Base-by-base conservation (phyloP, 1,139 yeast genomes). In the Hyphopichia khmerensis region DNA sequence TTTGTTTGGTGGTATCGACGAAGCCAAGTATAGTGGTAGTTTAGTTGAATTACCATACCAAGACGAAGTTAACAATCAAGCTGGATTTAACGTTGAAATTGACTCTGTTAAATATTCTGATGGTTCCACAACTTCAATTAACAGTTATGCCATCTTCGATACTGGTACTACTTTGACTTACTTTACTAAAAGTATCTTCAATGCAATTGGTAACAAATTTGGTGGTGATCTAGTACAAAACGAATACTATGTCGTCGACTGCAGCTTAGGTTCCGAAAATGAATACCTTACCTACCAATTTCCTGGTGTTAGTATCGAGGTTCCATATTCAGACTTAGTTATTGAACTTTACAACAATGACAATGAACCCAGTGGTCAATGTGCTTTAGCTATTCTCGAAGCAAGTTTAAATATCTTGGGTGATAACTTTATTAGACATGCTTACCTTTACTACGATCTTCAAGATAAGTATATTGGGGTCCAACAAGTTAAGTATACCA, bases 401-500 rank as follows among this genome's bases (percentile, higher is more conserved):
- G 43, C 42, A 21, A 36, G 37, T 16, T 26, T 33, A n/a, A 43
- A 46, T 9, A 55, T 65, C 29, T 52, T 68, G 40, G 74, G 73
- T 3, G 69, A 62, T 48, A 64, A 66, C 52, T 68, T 71, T 50
- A 60, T 71, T 49, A 65, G 75, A 49, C 57, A 59, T 35, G 60
- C 64, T 33, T 72, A 71, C 50, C 49, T 65, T 7, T 69, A 69
- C 15, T 69, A 65, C 49, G 60, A 71, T 51, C 59, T 69, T 48
- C 75, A 68, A 26, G 68, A 65, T 43, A 55, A 64, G 43, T 59
- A 62, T 30, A 59, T 70, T 17, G 63, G 72, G 1, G 47, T 72
- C 46, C 75, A 75, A 4, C 75, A 67, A 48, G 60, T 60, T 40
- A 60, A 58, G 34, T 65, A 64, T 47, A 58, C 65, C 33, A 30